Conservation (phyloP, 164 flowering plant species). For the Tetracentron sinense region DNA sequence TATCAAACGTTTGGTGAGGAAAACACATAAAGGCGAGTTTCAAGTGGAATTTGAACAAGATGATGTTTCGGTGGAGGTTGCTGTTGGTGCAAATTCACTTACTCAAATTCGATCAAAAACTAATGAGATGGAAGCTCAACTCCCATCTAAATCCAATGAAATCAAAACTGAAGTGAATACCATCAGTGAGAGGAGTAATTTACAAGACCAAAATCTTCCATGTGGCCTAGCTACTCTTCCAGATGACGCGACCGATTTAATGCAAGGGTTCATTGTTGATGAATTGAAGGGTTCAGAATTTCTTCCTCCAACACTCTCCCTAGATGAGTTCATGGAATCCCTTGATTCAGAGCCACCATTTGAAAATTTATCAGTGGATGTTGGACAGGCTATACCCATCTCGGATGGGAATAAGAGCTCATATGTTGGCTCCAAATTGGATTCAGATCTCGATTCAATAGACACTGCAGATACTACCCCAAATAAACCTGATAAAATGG, state of each 20-base stretch:
- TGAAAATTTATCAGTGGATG: constrained; percentile 50
- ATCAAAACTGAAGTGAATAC: constrained; percentile 12
- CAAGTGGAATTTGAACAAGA: constrained; percentile 81
- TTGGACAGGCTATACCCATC: constrained; percentile 23
- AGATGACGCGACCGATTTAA: constrained; percentile 55
- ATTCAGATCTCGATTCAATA: constrained; percentile 24
- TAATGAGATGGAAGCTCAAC: constrained; percentile 22
- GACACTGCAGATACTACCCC: constrained; percentile 19
- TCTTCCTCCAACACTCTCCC: constrained; percentile 92
- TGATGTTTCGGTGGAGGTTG: constrained; percentile 65
- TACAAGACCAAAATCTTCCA: constrained; percentile 22
- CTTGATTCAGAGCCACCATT: constrained; percentile 83
- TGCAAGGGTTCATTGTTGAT: constrained; percentile 79
- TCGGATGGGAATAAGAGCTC: constrained; percentile 34
- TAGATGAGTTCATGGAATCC: constrained; percentile 95
- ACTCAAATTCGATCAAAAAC: constrained; percentile 25
- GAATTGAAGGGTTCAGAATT: constrained; percentile 71
- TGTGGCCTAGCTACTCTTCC: constrained; percentile 42
- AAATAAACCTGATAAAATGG: constrained; percentile 27
- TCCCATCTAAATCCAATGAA: constrained; percentile 22
- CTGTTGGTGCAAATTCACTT: constrained; percentile 42
- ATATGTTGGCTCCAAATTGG: constrained; percentile 28
- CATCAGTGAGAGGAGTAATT: constrained; percentile 23
- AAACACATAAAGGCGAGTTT: constrained; percentile 96
- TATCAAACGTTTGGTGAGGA: constrained; percentile 86